Evolutionary conservation across 768 basidiomycete genomes (phyloP).

Genomic region (Tricholoma saponaceum): DNA sequence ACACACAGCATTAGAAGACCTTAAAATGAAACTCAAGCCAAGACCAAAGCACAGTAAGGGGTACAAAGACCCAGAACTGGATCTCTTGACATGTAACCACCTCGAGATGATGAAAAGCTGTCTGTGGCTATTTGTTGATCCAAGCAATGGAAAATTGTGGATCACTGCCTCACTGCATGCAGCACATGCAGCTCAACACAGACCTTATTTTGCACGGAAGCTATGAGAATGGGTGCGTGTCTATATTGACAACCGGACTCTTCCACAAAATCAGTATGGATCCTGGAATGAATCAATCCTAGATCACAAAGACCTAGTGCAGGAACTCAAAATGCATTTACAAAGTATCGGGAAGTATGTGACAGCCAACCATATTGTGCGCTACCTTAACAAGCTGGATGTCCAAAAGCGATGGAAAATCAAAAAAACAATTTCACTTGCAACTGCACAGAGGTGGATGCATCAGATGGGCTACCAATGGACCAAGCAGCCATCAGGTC

Average conservation of each 20-base stretch:
- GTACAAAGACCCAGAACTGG: background rate
- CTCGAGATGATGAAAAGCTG: background rate
- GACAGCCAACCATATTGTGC: background rate
- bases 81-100: background rate
- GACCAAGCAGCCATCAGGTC: background rate
- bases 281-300: background rate
- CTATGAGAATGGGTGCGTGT: too few relatives aligned
- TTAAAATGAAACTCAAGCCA: too few relatives aligned
- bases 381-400: background rate
- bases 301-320: background rate
- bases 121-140: background rate
- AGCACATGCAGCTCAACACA: background rate
- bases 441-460: background rate
- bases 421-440: background rate
- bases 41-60: background rate
- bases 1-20: too few relatives aligned
- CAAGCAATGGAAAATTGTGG: background rate
- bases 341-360: background rate
- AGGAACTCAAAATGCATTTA: background rate
- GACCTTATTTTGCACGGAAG: too few relatives aligned
- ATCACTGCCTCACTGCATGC: background rate
- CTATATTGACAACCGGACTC: too few relatives aligned
- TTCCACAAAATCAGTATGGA: background rate
- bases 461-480: background rate
- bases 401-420: background rate